Conservation (phyloP, 2,329 filamentous ascomycete genomes). For the Corniculantispora saksenae region DNA sequence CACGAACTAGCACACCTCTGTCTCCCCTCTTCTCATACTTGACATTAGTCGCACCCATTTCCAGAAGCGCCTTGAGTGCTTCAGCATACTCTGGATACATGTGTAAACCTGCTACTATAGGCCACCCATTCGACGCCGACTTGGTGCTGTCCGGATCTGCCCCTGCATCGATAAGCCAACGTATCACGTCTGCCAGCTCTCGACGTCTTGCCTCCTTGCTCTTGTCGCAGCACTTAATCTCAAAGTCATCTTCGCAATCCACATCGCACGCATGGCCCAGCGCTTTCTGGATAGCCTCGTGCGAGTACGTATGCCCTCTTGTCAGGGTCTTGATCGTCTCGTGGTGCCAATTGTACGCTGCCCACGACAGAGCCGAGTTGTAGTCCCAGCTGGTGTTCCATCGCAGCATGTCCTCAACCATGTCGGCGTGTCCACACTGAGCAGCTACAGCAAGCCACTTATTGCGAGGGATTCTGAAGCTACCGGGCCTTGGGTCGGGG, state of each 20-base stretch:
- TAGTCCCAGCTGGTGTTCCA: background rate
- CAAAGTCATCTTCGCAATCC: background rate
- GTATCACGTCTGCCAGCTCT: slow-evolving; percentile 3
- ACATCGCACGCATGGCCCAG: background rate
- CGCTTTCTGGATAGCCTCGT: background rate
- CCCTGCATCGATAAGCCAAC: slow-evolving; percentile 3
- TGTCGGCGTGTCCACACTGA: slow-evolving; percentile 1
- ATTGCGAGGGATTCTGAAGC: background rate
- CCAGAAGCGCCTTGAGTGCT: slow-evolving; percentile 3
- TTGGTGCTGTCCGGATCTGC: background rate
- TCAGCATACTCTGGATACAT: background rate
- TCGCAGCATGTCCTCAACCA: slow-evolving; percentile 1
- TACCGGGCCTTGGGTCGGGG: background rate
- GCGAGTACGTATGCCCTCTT: background rate
- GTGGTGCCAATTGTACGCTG: slow-evolving; percentile 5
- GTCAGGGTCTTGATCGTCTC: background rate
- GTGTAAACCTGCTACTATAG: background rate
- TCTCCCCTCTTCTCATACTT: background rate
- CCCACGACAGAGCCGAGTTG: background rate
- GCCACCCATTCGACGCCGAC: background rate
- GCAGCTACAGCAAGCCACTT: background rate
- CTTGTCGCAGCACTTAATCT: background rate
- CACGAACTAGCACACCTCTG: background rate
- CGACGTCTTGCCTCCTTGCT: background rate
- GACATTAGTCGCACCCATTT: background rate